Evolutionary conservation across 345 rosid species (phyloP).

Genomic region (Brassica juncea): DNA sequence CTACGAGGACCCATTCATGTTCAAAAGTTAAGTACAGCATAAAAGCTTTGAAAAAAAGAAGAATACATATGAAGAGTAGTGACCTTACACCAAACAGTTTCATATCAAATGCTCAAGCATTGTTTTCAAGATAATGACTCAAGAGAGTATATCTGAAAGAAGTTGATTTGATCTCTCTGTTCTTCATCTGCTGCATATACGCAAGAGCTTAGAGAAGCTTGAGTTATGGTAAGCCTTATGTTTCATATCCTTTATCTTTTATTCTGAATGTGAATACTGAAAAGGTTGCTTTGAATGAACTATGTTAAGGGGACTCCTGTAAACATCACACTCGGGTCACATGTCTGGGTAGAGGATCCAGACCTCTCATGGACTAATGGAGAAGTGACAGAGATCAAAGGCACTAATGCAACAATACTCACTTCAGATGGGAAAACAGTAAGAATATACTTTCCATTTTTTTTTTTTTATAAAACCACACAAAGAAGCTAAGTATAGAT

Average conservation of each 20-base stretch:
- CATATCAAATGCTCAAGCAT: constrained; percentile 14
- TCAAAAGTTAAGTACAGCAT: constrained; percentile 31
- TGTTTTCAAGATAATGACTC: constrained; percentile 31
- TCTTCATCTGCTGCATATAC: constrained; percentile 17
- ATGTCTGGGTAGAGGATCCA: constrained; percentile 65
- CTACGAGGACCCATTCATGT: constrained; percentile 28
- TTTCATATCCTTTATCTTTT: constrained; percentile 15
- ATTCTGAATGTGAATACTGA: constrained; percentile 15
- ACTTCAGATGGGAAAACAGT: constrained; percentile 48
- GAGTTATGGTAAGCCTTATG: constrained; percentile 46
- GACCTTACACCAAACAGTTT: constrained; percentile 19
- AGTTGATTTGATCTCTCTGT: constrained; percentile 28
- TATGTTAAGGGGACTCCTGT: constrained; percentile 54
- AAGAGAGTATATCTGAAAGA: constrained; percentile 26
- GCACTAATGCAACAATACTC: constrained; percentile 46
- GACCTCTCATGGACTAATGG: constrained; percentile 63
- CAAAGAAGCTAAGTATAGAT: background rate
- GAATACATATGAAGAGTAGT: background rate
- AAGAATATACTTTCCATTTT: constrained; percentile 25
- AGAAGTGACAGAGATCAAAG: constrained; percentile 55
- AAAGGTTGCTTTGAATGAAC: constrained; percentile 15
- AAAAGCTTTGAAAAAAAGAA: constrained; percentile 23
- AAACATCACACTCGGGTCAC: constrained; percentile 60
- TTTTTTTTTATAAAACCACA: constrained; percentile 9
- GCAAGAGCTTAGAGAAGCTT: constrained; percentile 22